Evolutionary conservation across 495 filamentous ascomycete genomes (phyloP), one percentile per base, ranked within the genome.

Genomic region (Xylaria longipes): DNA sequence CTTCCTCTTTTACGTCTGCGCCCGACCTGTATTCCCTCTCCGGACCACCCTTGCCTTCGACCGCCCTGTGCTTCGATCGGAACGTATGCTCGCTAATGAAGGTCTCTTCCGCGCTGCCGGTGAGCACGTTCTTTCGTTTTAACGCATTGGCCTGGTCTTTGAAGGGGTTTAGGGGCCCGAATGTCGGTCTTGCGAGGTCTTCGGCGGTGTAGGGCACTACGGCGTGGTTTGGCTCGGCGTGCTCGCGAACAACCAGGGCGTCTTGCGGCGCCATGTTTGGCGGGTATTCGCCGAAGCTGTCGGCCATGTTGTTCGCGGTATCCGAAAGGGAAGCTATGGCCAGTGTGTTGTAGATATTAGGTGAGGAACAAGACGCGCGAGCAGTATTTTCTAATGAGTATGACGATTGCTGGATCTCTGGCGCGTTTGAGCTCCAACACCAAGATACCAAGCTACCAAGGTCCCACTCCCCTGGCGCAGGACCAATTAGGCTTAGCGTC

Each of bases 11-110:
- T 17, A 86, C 84, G 12, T 88, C 76, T 22, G 65, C 66, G 37
- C 78, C 79, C 6, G 81, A 80, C 35, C 78, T 69, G 72, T 80
- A 79, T 62, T 84, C 80, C 68, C 83, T 78, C 62, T 81, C 80
- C 25, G 82, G 83, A 1, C 82, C 85, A 5, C 82, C 84, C 35
- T 71, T 79, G 35, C 85, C 72, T 78, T 94, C 91, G 66, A 93
- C 90, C 1, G 92, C 93, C 71, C 91, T 87, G 79, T 94, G 94
- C 77, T 95, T 92, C 70, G 88, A 88, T 73, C 90, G 88, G 76
- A 99, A 99, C 0, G 93, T 95, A 68, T 92, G 87, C 76, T 97
- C 95, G 80, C 93, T 97, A 71, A 99, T 90, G 68, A 89, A 94
- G 1, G 91, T 91, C 81, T 98, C 95, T 72, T 94, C 87, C 0